phyloP scores from a whole-genome alignment of 2,329 filamentous ascomycete species.

The Botrytis fragariae region DNA sequence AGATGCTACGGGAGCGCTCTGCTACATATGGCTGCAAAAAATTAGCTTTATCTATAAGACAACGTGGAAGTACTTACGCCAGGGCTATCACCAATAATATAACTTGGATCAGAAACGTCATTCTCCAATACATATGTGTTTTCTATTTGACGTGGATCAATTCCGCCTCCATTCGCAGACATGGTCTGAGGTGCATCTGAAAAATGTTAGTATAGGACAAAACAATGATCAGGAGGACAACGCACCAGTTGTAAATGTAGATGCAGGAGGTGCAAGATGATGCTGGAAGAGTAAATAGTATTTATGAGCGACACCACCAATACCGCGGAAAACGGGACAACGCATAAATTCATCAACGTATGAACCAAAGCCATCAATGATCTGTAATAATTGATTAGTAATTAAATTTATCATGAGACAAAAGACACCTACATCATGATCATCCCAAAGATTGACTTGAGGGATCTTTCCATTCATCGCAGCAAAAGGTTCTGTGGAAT shows the following conservation, averaged over 20 bases:
- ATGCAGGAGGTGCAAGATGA: slow-evolving; percentile 78
- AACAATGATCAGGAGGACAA: slow-evolving; percentile 25
- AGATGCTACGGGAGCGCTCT: slow-evolving; percentile 83
- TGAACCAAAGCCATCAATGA: slow-evolving; percentile 89
- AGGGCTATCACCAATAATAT: slow-evolving; percentile 60
- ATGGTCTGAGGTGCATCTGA: slow-evolving; percentile 52
- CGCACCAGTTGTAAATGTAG: slow-evolving; percentile 80
- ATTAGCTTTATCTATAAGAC: neutral
- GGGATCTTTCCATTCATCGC: slow-evolving; percentile 87
- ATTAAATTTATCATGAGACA: neutral
- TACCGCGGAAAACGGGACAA: slow-evolving; percentile 84
- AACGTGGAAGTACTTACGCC: slow-evolving; percentile 42
- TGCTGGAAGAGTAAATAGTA: slow-evolving; percentile 99
- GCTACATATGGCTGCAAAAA: slow-evolving; percentile 74
- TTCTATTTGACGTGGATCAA: slow-evolving; percentile 68
- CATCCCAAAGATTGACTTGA: slow-evolving; percentile 97
- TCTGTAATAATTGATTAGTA: slow-evolving; percentile 42
- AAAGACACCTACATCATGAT: slow-evolving; percentile 65
- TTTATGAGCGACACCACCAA: slow-evolving; percentile 91
- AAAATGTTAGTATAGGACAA: slow-evolving; percentile 22
- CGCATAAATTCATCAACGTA: slow-evolving; percentile 94
- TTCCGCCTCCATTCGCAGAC: slow-evolving; percentile 52
- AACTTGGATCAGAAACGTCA: slow-evolving; percentile 61
- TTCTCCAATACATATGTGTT: slow-evolving; percentile 68
- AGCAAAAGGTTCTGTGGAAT: slow-evolving; percentile 78